A percentile compares a stretch with the other conserved stretches of the same genome.
These are phyloP conservation scores for Mucor mucedo DNA, from an alignment of 371 early-diverging fungal species.

Conservation along the genomic window DNA sequence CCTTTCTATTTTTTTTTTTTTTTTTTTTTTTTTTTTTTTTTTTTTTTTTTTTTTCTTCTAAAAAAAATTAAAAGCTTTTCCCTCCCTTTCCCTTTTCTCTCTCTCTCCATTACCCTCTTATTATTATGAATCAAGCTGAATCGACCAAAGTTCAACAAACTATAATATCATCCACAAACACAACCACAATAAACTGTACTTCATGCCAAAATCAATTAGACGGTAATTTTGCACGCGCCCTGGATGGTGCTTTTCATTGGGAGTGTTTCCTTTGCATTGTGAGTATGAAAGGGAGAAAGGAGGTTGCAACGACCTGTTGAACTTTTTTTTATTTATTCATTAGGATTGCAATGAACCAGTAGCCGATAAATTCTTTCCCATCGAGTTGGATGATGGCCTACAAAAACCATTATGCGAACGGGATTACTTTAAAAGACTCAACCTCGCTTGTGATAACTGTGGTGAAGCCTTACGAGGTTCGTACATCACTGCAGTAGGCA, in stretches of 20 bases:
- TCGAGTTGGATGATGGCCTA: slow-evolving; percentile 61
- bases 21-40: slow-evolving; percentile 8
- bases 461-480: slow-evolving; percentile 88
- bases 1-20: slow-evolving; percentile 8
- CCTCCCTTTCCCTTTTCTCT: neutral
- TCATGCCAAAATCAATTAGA: slow-evolving; percentile 44
- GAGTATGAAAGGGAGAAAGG: slow-evolving; percentile 21
- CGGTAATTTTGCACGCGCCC: slow-evolving; percentile 91
- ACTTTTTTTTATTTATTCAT: slow-evolving; percentile 16
- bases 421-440: slow-evolving; percentile 85
- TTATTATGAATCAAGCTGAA: slow-evolving; percentile 12
- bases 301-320: slow-evolving; percentile 3
- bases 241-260: slow-evolving; percentile 87
- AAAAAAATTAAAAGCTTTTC: neutral
- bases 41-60: slow-evolving; percentile 4
- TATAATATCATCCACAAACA: slow-evolving; percentile 7
- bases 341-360: slow-evolving; percentile 88
- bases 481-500: slow-evolving; percentile 90
- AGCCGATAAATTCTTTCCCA: slow-evolving; percentile 89
- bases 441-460: slow-evolving; percentile 90
- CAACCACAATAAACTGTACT: slow-evolving; percentile 26
- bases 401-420: slow-evolving; percentile 80
- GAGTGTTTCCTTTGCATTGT: slow-evolving; percentile 94
- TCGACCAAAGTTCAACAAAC: slow-evolving; percentile 10
- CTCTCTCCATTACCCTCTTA: neutral